Conservation (phyloP, 192 early-diverging fungal species). For the Thamnidium elegans region DNA sequence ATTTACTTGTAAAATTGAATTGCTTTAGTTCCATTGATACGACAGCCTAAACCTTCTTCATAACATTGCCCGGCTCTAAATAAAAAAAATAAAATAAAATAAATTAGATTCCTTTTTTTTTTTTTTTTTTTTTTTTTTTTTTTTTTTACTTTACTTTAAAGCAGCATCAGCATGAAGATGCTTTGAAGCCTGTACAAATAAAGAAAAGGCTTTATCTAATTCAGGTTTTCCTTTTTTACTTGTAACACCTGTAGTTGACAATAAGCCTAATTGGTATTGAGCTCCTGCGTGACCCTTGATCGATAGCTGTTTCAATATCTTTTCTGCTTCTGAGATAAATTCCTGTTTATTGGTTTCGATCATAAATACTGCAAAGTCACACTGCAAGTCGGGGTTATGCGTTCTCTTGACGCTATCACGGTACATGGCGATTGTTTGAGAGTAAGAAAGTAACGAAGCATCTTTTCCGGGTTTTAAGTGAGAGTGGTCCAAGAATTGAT, state of each 20-base stretch:
- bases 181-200: slow-evolving; percentile 67
- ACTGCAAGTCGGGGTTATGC: slow-evolving; percentile 55
- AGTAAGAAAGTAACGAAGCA: slow-evolving; percentile 51
- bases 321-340: slow-evolving; percentile 64
- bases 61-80: slow-evolving; percentile 51
- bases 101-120: not conserved
- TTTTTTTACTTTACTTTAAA: slow-evolving; percentile 33
- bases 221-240: slow-evolving; percentile 54
- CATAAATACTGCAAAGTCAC: slow-evolving; percentile 66
- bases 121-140: not conserved
- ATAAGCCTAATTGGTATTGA: slow-evolving; percentile 62
- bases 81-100: no score
- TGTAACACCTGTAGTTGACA: slow-evolving; percentile 58
- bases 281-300: slow-evolving; percentile 55
- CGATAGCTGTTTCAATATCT: slow-evolving; percentile 49
- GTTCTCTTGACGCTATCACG: slow-evolving; percentile 64
- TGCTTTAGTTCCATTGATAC: slow-evolving; percentile 50
- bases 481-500: slow-evolving; percentile 47
- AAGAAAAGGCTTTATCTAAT: slow-evolving; percentile 59
- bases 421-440: slow-evolving; percentile 56
- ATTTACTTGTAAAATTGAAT: slow-evolving; percentile 64
- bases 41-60: slow-evolving; percentile 61
- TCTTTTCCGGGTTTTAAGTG: slow-evolving; percentile 59
- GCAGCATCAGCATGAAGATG: slow-evolving; percentile 60
- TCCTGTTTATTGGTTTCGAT: slow-evolving; percentile 42